Conservation (phyloP, 1,284 basidiomycete species). For the Phlebopus sp. region DNA sequence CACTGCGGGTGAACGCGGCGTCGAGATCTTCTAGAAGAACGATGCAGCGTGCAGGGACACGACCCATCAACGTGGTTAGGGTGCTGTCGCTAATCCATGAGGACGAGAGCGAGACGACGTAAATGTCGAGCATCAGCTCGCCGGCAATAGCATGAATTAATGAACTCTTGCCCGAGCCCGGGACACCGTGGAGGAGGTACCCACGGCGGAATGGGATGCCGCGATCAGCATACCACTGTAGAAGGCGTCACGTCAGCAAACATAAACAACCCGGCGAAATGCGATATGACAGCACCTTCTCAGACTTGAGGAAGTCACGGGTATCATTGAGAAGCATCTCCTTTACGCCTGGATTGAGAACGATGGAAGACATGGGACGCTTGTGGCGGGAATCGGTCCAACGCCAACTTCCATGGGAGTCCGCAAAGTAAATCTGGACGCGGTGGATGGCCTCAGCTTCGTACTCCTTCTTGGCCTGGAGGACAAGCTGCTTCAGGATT, state of each 20-base stretch:
- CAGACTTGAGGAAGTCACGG: conserved; percentile 76
- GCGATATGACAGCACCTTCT: conserved; percentile 51
- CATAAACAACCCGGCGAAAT: neutral
- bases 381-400: conserved; percentile 83
- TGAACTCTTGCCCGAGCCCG: conserved; percentile 79
- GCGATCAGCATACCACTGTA: conserved; percentile 62
- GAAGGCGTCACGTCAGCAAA: neutral
- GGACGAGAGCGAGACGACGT: conserved; percentile 71
- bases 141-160: conserved; percentile 84
- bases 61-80: conserved; percentile 75
- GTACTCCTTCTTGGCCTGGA: conserved; percentile 84
- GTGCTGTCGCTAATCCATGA: conserved; percentile 78
- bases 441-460: conserved; percentile 79
- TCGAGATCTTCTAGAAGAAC: conserved; percentile 83
- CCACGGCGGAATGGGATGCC: conserved; percentile 82
- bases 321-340: conserved; percentile 79
- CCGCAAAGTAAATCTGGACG: conserved; percentile 82
- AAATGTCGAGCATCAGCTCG: conserved; percentile 77
- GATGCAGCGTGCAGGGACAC: conserved; percentile 79
- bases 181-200: conserved; percentile 79
- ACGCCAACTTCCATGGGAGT: conserved; percentile 80
- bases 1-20: conserved; percentile 75
- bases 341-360: conserved; percentile 78
- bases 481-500: conserved; percentile 78
- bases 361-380: conserved; percentile 75